Conservation (phyloP, 2,329 filamentous ascomycete species). For the Samsoniella hepiali region DNA sequence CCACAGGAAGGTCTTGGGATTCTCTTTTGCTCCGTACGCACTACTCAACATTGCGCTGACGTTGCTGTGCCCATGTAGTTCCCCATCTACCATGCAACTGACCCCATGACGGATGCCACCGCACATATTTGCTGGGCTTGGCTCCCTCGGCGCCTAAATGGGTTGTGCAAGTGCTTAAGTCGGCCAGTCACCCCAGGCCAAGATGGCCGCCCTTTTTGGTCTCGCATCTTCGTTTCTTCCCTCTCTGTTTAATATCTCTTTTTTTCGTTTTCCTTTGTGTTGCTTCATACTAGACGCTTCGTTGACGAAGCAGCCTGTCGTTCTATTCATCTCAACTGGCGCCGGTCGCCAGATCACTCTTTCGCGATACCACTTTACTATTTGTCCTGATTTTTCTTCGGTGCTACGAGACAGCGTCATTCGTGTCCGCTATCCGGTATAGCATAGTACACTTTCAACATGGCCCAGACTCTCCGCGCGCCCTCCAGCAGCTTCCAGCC, state of each 20-base stretch:
- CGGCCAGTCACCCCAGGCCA: constrained; percentile 19
- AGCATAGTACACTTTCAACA: constrained; percentile 13
- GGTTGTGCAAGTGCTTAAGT: constrained; percentile 20
- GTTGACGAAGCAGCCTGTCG: constrained; percentile 46
- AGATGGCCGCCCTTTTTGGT: constrained; percentile 25
- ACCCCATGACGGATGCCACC: constrained; percentile 14
- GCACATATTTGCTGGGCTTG: background rate
- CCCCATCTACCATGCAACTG: constrained; percentile 9
- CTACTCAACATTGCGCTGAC: constrained; percentile 3
- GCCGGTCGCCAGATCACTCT: constrained; percentile 35
- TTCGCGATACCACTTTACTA: constrained; percentile 22
- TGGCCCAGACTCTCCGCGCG: constrained; percentile 13
- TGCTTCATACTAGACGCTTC: constrained; percentile 33
- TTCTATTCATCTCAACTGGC: constrained; percentile 32
- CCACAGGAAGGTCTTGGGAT: background rate
- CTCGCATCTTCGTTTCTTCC: constrained; percentile 33
- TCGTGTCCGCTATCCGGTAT: constrained; percentile 13
- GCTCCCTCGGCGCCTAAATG: constrained; percentile 8
- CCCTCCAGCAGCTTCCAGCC: constrained; percentile 37
- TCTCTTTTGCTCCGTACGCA: background rate
- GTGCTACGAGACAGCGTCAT: constrained; percentile 15
- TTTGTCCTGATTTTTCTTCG: constrained; percentile 9
- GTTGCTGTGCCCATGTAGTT: background rate
- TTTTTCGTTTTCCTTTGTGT: constrained; percentile 30
- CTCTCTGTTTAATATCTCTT: constrained; percentile 27